Evolutionary conservation across 495 filamentous ascomycete species (phyloP).

Genomic region (Neurospora sp.): DNA sequence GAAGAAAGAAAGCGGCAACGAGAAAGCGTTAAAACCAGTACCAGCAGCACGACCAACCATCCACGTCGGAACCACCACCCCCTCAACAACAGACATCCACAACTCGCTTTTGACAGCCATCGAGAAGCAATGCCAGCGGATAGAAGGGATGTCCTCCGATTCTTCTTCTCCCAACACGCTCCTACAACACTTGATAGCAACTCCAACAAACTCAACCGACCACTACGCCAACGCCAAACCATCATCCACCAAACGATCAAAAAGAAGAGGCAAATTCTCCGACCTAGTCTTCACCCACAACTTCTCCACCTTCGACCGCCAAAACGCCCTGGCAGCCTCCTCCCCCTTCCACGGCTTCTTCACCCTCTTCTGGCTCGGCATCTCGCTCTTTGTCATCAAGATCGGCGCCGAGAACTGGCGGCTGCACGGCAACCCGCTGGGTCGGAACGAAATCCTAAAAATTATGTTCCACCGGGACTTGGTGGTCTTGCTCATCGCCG

Average conservation of each 20-base stretch:
- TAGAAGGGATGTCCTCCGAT: neutral
- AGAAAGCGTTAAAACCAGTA: neutral
- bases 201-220: neutral
- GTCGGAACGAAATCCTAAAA: slow-evolving; percentile 55
- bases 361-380: slow-evolving; percentile 62
- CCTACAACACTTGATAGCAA: neutral
- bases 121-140: neutral
- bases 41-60: neutral
- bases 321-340: slow-evolving; percentile 44
- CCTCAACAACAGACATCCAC: neutral
- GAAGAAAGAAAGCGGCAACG: neutral
- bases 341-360: slow-evolving; percentile 68
- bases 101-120: neutral
- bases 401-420: slow-evolving; percentile 56
- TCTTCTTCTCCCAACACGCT: neutral
- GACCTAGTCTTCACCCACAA: slow-evolving; percentile 59
- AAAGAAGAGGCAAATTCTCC: slow-evolving; percentile 41
- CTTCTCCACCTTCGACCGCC: slow-evolving; percentile 61
- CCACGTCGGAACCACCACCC: neutral
- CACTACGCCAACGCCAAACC: neutral
- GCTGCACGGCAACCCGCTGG: slow-evolving; percentile 49
- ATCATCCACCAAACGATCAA: neutral
- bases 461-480: slow-evolving; percentile 58
- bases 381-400: slow-evolving; percentile 50
- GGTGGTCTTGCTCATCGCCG: slow-evolving; percentile 52